phyloP scores from a whole-genome alignment of 75 land plant species.

The Chamaecyparis obtusa region DNA sequence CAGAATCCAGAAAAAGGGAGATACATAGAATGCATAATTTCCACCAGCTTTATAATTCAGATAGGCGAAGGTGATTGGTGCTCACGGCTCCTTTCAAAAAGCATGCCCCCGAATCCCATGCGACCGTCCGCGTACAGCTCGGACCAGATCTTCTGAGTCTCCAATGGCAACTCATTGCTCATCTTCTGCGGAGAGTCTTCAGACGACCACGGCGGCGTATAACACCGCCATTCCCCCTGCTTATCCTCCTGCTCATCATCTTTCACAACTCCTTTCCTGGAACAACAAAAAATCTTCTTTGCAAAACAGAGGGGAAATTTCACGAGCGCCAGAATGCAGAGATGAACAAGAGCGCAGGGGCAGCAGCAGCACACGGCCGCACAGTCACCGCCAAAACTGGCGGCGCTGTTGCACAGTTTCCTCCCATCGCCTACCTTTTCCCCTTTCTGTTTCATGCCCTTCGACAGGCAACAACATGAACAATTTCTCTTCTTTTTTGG shows the following conservation, averaged over 20 bases:
- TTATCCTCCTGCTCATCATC: background rate
- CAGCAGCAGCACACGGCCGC: slow-evolving; percentile 42
- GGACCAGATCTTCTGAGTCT: background rate
- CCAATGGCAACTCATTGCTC: background rate
- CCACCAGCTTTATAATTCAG: too few species aligned
- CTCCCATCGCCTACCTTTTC: background rate
- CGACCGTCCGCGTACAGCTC: background rate
- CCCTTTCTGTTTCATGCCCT: too few species aligned
- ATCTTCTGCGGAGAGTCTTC: background rate
- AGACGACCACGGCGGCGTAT: background rate
- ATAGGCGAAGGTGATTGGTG: too few species aligned
- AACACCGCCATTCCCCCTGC: background rate
- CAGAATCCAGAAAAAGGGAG: too few species aligned
- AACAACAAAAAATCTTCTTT: slow-evolving; percentile 5
- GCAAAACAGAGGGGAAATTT: slow-evolving; percentile 41
- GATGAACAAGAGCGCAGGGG: slow-evolving; percentile 36
- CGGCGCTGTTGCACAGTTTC: slow-evolving; percentile 7
- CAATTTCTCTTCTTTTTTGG: too few species aligned
- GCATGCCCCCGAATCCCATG: background rate
- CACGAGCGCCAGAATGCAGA: slow-evolving; percentile 28
- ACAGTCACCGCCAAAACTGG: slow-evolving; percentile 48
- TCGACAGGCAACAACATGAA: too few species aligned
- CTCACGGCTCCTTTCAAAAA: background rate
- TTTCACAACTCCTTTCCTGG: background rate
- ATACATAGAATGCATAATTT: too few species aligned